Percentiles rank a stretch among this genome's conserved stretches.
These are phyloP conservation scores for Candida montana DNA, from an alignment of 805 yeast species.

Conservation along the genomic window DNA sequence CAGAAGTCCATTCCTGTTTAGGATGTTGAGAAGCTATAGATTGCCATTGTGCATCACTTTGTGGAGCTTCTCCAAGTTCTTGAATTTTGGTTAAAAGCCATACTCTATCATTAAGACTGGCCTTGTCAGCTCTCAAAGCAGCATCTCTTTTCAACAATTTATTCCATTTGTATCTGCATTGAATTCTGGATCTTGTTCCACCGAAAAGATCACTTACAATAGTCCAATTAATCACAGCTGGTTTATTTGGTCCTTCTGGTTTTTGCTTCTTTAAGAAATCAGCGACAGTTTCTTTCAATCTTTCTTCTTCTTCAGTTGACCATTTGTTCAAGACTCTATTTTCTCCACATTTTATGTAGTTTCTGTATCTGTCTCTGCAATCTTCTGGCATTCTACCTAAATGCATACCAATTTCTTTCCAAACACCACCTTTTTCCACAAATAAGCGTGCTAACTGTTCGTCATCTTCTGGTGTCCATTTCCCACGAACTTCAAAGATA, in stretches of 20 bases:
- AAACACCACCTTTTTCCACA: slow-evolving; percentile 67
- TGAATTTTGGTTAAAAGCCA: slow-evolving; percentile 46
- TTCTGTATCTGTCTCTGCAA: slow-evolving; percentile 94
- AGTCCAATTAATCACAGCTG: slow-evolving; percentile 79
- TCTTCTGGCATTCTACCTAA: slow-evolving; percentile 97
- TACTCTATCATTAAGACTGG: slow-evolving; percentile 41
- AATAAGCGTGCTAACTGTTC: slow-evolving; percentile 57
- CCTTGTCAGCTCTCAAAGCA: slow-evolving; percentile 35
- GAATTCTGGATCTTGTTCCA: slow-evolving; percentile 84
- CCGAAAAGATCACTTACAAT: slow-evolving; percentile 84
- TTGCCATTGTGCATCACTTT: slow-evolving; percentile 49
- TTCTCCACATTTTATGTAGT: slow-evolving; percentile 87
- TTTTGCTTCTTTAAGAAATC: slow-evolving; percentile 39
- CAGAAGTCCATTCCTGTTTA: slow-evolving; percentile 46
- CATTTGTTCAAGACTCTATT: slow-evolving; percentile 75
- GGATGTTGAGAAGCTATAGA: slow-evolving; percentile 43
- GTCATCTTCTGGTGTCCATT: slow-evolving; percentile 86
- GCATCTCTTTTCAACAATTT: slow-evolving; percentile 65
- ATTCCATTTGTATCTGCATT: slow-evolving; percentile 94
- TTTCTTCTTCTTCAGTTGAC: slow-evolving; percentile 67
- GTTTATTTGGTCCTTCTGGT: slow-evolving; percentile 9
- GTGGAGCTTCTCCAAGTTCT: slow-evolving; percentile 36
- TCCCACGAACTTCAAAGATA: slow-evolving; percentile 80
- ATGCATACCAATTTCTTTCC: slow-evolving; percentile 78
- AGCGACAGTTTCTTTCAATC: slow-evolving; percentile 49